Base-by-base conservation (phyloP, 768 basidiomycete species). In the Amanita pseudoporphyria region DNA sequence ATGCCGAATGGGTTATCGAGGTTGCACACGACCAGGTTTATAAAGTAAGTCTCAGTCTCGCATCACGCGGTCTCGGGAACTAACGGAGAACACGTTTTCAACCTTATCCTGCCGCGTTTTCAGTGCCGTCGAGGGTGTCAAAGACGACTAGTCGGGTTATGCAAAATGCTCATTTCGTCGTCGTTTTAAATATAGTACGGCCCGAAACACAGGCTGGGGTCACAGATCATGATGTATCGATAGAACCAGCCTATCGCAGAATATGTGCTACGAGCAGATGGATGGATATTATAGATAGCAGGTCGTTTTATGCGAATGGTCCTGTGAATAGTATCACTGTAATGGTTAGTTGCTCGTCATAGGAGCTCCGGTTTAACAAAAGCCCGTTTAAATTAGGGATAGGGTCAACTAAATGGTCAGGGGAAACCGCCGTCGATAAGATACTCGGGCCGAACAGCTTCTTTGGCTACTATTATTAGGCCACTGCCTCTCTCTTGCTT, bases 11-110 rank as follows among this genome's bases (percentile, higher is more conserved):
- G n/a, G 10, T 36, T 30, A 10, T 33, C 32, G 31, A n/a, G 51
- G 54, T 45, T 24, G 64, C 64, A 64, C 64, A 62, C 63, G 60
- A 67, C 59, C 58, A 56, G 53, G 45, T 37, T 45, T 46, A 52
- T 46, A 46, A 41, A 26, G 49, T 48, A 53, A 49, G 48, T 45
- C 56, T 54, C 9, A 28, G 40, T 41, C 41, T 43, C 45, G 56
- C 54, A 58, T 59, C 58, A 61, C 57, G 53, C 58, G 33, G 56
- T 58, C 54, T 64, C 60, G 64, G 65, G 60, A 62, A 60, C 53
- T 55, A 56, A 64, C 66, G 67, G 67, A 59, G 55, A 36, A 47
- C 32, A 56, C 31, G 43, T 22, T 35, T n/a, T 10, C 33, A 16
- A 47, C 16, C 13, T 5, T 14, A 10, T 6, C n/a, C 14, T 26